phyloP scores from a whole-genome alignment of 2,329 filamentous ascomycete species.

The Monosporascus sp. region DNA sequence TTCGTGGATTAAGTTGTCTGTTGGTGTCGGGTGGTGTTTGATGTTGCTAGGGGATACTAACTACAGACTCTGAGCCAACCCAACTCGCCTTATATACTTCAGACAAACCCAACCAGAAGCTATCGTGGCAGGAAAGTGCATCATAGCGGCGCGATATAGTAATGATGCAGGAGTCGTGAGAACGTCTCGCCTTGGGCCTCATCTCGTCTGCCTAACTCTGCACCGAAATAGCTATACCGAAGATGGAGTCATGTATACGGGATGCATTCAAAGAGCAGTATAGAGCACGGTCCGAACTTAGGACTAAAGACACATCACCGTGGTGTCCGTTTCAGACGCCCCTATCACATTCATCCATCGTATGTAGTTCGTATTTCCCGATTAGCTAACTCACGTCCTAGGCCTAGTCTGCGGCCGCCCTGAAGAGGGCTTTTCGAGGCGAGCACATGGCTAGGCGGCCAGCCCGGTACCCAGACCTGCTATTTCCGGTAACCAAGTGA shows the following conservation, averaged over 20 bases:
- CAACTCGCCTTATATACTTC: too few relatives aligned
- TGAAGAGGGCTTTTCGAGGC: not conserved
- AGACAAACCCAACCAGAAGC: too few relatives aligned
- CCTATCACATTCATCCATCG: not conserved
- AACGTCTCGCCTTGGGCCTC: not conserved
- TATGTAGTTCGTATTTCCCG: not conserved
- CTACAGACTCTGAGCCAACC: too few relatives aligned
- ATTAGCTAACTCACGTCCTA: not conserved
- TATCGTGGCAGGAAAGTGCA: not conserved
- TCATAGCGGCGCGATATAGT: not conserved
- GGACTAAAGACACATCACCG: not conserved
- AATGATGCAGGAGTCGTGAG: not conserved
- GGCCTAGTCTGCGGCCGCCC: not conserved
- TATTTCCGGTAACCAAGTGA: not conserved
- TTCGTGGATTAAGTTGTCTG: too few relatives aligned
- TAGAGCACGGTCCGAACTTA: not conserved
- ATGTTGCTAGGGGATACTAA: too few relatives aligned
- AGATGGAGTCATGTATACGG: not conserved
- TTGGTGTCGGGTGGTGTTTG: too few relatives aligned
- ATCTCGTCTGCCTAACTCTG: not conserved
- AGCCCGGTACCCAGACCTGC: not conserved
- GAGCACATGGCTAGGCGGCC: not conserved
- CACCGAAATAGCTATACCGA: not conserved
- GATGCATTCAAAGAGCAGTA: too few relatives aligned
- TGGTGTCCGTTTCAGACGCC: not conserved